Evolutionary conservation across 78 protist genomes (phyloP), one percentile per base, ranked within the genome.

Genomic region (Capsaspora owczarzaki): DNA sequence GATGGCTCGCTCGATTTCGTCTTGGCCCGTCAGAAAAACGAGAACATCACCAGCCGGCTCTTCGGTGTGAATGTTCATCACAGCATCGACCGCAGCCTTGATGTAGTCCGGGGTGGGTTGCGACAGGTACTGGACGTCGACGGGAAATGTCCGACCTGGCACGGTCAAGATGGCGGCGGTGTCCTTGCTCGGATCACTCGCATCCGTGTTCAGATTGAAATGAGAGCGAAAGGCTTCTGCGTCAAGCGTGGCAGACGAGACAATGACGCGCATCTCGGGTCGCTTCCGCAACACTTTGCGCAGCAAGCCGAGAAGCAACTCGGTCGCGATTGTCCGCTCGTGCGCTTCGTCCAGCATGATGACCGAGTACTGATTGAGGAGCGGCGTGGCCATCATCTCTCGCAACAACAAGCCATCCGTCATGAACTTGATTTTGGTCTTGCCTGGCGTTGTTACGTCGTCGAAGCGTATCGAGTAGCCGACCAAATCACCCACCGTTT

Each of bases 321-420:
- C 82, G 37, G 53, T 20, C 41, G 60, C 2, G 27, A 46, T 61
- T 25, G 77, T 83, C 38, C 99, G 82, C 71, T 97, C 99, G 78
- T 97, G 99, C 12, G 98, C 98, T 56, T 97, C 99, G 79, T 97
- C 99, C n/a, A 97, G 74, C 85, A 97, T 91, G 0, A 97, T 29
- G 43, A 89, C 93, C 4, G 86, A 66, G 76, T 96, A 96, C 19
- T 77, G 74, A 0, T n/a, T 2, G 23, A 96, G 86, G 38, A 90
- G 77, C 10, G 97, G 96, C 53, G 93, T 93, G 22, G 40, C n/a
- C 81, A 93, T 79, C 60, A 80, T 61, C 81, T 97, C 98, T 2
- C 98, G 91, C 41, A 97, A 87, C 41, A 97, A 80, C 97, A 96
- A 93, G 37, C 99, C 99, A 41, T 97, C 99, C 1, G 99, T 97